Evolutionary conservation across 108 stramenopile genomes (phyloP), one percentile per base, ranked within the genome.

Genomic region (Cylindrotheca fusiformis): DNA sequence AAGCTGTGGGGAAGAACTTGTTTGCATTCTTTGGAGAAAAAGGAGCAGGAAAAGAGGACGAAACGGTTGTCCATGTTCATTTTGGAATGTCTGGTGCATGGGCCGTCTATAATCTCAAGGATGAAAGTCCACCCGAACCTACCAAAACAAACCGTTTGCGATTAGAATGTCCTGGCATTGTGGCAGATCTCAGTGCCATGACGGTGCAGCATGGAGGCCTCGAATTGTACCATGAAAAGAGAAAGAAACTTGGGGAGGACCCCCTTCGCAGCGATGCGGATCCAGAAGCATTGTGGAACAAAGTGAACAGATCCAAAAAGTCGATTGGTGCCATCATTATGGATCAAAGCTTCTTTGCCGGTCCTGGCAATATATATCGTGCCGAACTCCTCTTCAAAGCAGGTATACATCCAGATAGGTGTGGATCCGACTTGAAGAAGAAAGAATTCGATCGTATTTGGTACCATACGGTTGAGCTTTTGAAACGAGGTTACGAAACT

Each of bases 1-100:
- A 90, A 52, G 88, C 88, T 19, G 76, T 86, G 8, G 88, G 88
- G 12, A 90, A 90, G 74, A 90, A 90, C 36, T 54, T 90, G 46
- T 90, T 90, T 63, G 83, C 83, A 20, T 86, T 86, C 49, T 90
- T 84, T 53, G 64, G 60, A 17, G 32, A 47, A 48, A 55, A 60
- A 46, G 48, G 52, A 46, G 51, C 52, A 19, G 76, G 57, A 27
- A 31, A 31, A 21, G 70, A 65, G 27, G 59, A 64, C 29, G 24
- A 30, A 17, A 69, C 74, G 14, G 77, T 82, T 0, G 67, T 83
- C 18, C 84, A 85, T 55, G 82, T 89, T 19, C 88, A 90, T 60
- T 90, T 90, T 69, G 88, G 85, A 45, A 90, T 86, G 88, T 68
- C 75, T 26, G 88, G 88, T 3, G 68, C 44, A 36, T 90, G 85